Evolutionary conservation across 805 yeast species (phyloP).

Genomic region (Cyberlindnera bimundalis): DNA sequence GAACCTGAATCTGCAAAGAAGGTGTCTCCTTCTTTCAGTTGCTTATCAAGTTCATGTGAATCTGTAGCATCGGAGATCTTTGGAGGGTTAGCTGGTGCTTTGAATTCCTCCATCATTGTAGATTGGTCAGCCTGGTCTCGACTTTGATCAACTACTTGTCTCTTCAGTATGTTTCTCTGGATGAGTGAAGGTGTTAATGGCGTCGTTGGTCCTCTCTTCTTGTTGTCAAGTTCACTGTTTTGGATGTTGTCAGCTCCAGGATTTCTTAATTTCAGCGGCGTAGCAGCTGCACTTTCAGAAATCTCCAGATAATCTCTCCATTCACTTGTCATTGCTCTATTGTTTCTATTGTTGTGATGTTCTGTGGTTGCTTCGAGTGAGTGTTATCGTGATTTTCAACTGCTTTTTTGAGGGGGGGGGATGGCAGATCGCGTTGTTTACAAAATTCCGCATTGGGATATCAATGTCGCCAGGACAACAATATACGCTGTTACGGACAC

Average conservation of each 20-base stretch:
- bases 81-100: background rate
- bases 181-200: conserved; percentile 29
- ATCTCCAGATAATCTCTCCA: conserved; percentile 18
- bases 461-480: background rate
- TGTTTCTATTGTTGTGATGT: background rate
- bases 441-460: conserved; percentile 13
- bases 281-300: conserved; percentile 13
- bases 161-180: conserved; percentile 24
- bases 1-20: conserved; percentile 14
- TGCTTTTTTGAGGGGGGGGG: too few relatives aligned
- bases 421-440: conserved; percentile 13
- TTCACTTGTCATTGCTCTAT: conserved; percentile 3
- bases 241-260: conserved; percentile 18
- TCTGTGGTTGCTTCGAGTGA: too few relatives aligned
- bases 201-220: conserved; percentile 28
- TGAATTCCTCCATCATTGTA: conserved; percentile 1
- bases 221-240: conserved; percentile 7
- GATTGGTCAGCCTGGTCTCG: background rate
- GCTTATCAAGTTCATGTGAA: background rate
- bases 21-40: background rate
- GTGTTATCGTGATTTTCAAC: too few relatives aligned
- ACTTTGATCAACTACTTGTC: background rate
- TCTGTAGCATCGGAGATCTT: background rate
- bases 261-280: conserved; percentile 22
- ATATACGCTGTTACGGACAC: too few relatives aligned